These are phyloP conservation scores for Cajanus cajan DNA, from an alignment of 306 rosid genomes.

Conservation along the genomic window DNA sequence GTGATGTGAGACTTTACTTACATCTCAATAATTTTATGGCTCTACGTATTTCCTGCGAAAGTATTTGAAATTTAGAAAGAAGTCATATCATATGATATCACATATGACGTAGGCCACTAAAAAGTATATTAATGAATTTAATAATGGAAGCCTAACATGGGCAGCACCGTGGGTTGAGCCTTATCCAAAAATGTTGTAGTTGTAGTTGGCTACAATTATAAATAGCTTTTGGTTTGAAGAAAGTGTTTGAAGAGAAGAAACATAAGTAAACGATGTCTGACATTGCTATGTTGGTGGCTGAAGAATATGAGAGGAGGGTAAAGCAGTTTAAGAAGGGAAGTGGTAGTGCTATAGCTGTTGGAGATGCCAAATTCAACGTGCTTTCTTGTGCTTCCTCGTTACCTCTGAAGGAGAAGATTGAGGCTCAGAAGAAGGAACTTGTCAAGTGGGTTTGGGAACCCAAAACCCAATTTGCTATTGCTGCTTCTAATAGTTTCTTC, in stretches of 20 bases:
- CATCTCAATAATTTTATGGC: too few relatives aligned
- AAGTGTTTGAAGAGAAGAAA: not conserved
- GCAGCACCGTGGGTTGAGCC: not conserved
- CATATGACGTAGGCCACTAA: too few relatives aligned
- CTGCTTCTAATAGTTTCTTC: conserved; percentile 70
- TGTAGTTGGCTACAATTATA: conserved; percentile 3
- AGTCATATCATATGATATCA: too few relatives aligned
- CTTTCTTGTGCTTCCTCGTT: conserved; percentile 33
- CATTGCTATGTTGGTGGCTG: conserved; percentile 72
- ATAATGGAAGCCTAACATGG: too few relatives aligned
- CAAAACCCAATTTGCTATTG: conserved; percentile 53
- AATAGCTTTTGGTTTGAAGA: not conserved
- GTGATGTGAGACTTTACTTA: too few relatives aligned
- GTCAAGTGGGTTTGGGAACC: conserved; percentile 45
- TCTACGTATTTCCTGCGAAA: too few relatives aligned
- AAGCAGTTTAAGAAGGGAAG: conserved; percentile 28
- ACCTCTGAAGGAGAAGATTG: conserved; percentile 23
- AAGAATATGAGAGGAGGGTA: conserved; percentile 71
- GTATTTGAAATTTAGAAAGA: too few relatives aligned
- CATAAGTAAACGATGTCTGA: conserved; percentile 53
- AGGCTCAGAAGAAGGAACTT: conserved; percentile 10
- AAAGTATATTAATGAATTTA: too few relatives aligned
- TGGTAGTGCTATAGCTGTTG: not conserved
- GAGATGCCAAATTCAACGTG: not conserved
- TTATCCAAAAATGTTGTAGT: conserved; percentile 31